Conservation (phyloP, 2,329 filamentous ascomycete genomes). For the Colletotrichum sublineola region DNA sequence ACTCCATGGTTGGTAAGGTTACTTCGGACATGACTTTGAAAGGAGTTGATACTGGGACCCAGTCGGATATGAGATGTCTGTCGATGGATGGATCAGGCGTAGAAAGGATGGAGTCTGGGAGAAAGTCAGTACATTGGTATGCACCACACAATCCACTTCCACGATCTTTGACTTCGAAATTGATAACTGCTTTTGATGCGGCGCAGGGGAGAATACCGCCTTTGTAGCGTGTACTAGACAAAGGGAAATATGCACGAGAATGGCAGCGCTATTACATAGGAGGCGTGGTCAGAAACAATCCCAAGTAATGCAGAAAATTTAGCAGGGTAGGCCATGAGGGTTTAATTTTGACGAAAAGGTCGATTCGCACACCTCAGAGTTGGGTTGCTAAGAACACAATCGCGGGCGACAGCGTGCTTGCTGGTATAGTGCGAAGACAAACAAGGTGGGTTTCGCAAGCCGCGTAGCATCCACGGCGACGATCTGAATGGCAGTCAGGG, state of each 20-base stretch:
- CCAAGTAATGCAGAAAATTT: not conserved
- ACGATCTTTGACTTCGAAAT: not conserved
- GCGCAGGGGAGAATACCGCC: not conserved
- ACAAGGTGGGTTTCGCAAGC: not conserved
- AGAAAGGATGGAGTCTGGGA: not conserved
- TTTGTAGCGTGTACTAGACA: not conserved
- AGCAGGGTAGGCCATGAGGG: not conserved
- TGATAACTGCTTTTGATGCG: not conserved
- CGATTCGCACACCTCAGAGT: not conserved
- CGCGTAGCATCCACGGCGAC: not conserved
- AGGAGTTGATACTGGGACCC: not conserved
- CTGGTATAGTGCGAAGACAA: not conserved
- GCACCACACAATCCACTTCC: not conserved
- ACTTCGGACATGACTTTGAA: not conserved
- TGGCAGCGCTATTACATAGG: not conserved
- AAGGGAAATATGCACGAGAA: not conserved
- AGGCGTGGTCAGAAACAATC: not conserved
- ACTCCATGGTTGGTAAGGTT: not conserved
- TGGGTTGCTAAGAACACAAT: not conserved
- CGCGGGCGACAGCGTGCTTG: not conserved
- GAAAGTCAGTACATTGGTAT: not conserved
- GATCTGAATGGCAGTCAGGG: not conserved
- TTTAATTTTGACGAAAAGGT: not conserved
- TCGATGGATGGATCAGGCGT: not conserved
- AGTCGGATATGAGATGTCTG: not conserved